A percentile compares a stretch with the other conserved stretches of the same genome.
Conservation (phyloP, 306 rosid species). For the Vigna angularis region DNA sequence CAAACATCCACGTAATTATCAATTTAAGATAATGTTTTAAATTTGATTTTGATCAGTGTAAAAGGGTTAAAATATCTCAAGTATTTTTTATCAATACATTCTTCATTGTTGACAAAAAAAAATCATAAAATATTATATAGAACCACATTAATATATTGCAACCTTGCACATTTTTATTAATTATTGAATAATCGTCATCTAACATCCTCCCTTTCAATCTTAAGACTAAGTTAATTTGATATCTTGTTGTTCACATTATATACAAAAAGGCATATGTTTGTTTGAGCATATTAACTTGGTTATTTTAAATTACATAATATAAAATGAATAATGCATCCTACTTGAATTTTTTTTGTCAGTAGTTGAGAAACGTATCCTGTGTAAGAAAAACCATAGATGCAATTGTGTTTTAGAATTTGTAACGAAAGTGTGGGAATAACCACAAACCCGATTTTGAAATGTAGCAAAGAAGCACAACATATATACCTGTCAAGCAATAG, state of each 20-base stretch:
- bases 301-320: not conserved
- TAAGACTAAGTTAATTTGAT: no score
- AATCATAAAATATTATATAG: no score
- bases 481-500: not conserved
- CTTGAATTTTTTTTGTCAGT: not conserved
- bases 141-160: no score
- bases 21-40: not conserved
- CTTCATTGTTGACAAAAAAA: no score
- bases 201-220: no score
- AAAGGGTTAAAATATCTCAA: no score
- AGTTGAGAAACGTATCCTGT: constrained; percentile 4
- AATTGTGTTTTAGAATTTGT: not conserved
- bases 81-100: no score
- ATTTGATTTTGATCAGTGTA: not conserved
- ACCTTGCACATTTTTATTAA: not conserved
- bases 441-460: constrained; percentile 27
- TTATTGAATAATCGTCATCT: no score
- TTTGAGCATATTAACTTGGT: not conserved
- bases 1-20: not conserved
- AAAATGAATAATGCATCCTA: not conserved
- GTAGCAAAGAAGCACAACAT: constrained; percentile 6
- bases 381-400: not conserved
- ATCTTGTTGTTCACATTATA: not conserved
- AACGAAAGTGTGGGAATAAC: constrained; percentile 5
- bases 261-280: not conserved